Evolutionary conservation across 163 green algal species (phyloP), one percentile per base, ranked within the genome.

Genomic region (Trebouxia gelatinosa): DNA sequence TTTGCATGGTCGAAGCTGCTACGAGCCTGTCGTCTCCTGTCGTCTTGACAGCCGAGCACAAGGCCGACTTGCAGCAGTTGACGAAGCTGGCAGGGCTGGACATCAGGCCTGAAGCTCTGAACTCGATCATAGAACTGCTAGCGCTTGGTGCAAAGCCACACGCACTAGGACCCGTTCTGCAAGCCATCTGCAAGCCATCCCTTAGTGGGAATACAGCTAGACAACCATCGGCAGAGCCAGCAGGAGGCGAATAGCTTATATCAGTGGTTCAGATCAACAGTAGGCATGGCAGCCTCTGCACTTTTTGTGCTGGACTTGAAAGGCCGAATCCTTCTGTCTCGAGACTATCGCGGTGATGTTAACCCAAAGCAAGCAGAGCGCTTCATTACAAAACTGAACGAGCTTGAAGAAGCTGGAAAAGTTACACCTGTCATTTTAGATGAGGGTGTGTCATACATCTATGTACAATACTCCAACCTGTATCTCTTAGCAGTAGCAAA

Each of bases 381-480:
- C 31, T 95, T 96, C 81, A 92, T 93, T 67, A 85, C 80, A 6
- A 93, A 94, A 65, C 62, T 95, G 29, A 92, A 92, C 67, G 90
- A 95, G 78, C 83, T 93, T 64, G 90, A 94, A 78, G 94, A 96
- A 75, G 79, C 78, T 19, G 85, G 88, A 72, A 88, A 88, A 83
- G 79, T 93, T 29, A 90, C 80, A 4, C 96, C 96, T 16, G 88
- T 99, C 39, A 90, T 98, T 32, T 84, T 92, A 39, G 93, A 98
- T 75, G 93, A 97, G 2, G 89, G 91, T 13, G 86, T 96, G 13
- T 92, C 82, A 39, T 96, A 91, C 83, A 75, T 89, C 26, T 95
- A 91, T 58, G 81, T 95, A 16, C 92, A 97, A 78, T 88, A 97
- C 78, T 91, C 89, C 40, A 98, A 99, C 81, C 88, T 99, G 26